These are phyloP conservation scores for Puya raimondii DNA, from an alignment of 176 grass and related monocot genomes.

Conservation along the genomic window DNA sequence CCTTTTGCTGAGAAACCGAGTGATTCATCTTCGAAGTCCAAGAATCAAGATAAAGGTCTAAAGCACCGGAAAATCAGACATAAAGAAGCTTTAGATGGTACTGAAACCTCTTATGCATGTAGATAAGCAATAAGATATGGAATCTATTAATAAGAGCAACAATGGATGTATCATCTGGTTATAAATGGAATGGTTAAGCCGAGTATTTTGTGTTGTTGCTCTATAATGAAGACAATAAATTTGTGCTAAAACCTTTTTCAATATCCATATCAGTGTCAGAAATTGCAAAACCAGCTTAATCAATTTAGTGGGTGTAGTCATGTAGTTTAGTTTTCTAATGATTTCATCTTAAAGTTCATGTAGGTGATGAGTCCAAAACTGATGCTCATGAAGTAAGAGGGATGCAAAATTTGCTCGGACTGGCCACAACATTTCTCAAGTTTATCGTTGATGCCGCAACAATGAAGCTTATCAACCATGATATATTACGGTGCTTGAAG, in stretches of 20 bases:
- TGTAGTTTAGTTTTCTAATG: slow-evolving; percentile 5
- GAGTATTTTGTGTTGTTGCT: not conserved
- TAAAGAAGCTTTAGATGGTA: slow-evolving; percentile 44
- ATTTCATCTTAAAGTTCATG: slow-evolving; percentile 18
- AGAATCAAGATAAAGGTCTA: slow-evolving; percentile 1
- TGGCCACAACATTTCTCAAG: slow-evolving; percentile 62
- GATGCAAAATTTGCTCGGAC: slow-evolving; percentile 34
- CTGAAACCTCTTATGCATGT: not conserved
- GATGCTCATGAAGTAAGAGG: slow-evolving; percentile 23
- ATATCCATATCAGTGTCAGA: not conserved
- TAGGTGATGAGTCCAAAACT: slow-evolving; percentile 27
- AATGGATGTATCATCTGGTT: not conserved
- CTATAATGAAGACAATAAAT: not conserved
- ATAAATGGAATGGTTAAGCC: not conserved
- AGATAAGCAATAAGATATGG: not conserved
- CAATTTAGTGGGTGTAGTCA: not conserved
- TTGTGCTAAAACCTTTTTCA: not conserved
- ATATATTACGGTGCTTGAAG: slow-evolving; percentile 49
- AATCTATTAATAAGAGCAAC: not conserved
- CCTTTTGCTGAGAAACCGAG: slow-evolving; percentile 11
- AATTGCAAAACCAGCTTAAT: not conserved
- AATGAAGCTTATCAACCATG: slow-evolving; percentile 32
- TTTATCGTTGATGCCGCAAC: slow-evolving; percentile 49
- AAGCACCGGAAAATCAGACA: slow-evolving; percentile 19
- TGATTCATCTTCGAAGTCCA: slow-evolving; percentile 20